A percentile compares a stretch with the other conserved stretches of the same genome.
Conservation (phyloP, 1,284 basidiomycete species). For the Rhodofomes roseus region DNA sequence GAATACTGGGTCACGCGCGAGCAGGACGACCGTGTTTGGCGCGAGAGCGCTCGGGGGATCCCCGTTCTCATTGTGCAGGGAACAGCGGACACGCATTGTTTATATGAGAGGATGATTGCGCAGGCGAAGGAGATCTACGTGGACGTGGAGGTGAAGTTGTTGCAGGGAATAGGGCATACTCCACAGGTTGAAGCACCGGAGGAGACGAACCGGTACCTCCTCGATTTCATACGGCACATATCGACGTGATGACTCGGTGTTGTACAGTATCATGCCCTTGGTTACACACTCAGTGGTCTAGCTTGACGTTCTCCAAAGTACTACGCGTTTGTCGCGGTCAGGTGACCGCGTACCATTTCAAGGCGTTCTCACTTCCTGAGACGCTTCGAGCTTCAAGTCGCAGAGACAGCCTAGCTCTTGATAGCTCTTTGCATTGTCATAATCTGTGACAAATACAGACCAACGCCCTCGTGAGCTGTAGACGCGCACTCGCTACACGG, state of each 20-base stretch:
- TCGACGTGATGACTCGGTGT: too few relatives aligned
- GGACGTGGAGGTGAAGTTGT: slow-evolving; percentile 22
- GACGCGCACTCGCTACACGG: background rate
- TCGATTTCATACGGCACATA: background rate
- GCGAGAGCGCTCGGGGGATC: slow-evolving; percentile 24
- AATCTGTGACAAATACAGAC: too few relatives aligned
- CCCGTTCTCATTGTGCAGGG: slow-evolving; percentile 31
- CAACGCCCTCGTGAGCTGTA: background rate
- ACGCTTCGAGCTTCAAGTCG: too few relatives aligned
- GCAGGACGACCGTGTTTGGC: slow-evolving; percentile 31
- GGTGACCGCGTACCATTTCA: too few relatives aligned
- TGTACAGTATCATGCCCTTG: too few relatives aligned
- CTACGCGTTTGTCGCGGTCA: too few relatives aligned
- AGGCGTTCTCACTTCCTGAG: too few relatives aligned
- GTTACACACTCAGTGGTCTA: too few relatives aligned
- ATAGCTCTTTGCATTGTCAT: too few relatives aligned
- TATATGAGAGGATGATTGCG: slow-evolving; percentile 18
- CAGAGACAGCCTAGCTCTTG: too few relatives aligned
- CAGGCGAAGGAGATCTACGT: slow-evolving; percentile 25
- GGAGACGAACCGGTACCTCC: slow-evolving; percentile 6
- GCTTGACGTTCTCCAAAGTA: too few relatives aligned
- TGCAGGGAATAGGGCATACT: slow-evolving; percentile 31
- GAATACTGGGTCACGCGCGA: slow-evolving; percentile 25
- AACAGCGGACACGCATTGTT: slow-evolving; percentile 24
- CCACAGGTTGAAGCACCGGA: slow-evolving; percentile 16